Base-by-base conservation (phyloP, 1,284 basidiomycete species). In the Melampsora americana region DNA sequence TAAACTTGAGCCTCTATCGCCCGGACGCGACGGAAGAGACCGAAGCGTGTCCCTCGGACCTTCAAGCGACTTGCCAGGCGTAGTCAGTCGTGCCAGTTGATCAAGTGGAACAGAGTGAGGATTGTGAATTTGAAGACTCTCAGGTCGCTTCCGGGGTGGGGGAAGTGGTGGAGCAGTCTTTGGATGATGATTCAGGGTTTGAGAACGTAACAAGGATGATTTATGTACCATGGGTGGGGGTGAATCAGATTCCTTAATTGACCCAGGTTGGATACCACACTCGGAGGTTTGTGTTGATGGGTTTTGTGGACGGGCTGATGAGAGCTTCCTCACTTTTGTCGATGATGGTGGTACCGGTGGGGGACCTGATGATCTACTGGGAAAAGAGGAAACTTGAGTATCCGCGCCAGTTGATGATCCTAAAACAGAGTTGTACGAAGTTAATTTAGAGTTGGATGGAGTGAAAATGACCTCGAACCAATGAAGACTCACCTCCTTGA, bases 91-190 rank as follows among this genome's bases (percentile, higher is more conserved):
- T 20, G 42, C 42, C 5, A 73, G 48, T 44, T 73, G 28, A 42
- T 73, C 70, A 14, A 73, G 28, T 32, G 70, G 39, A 30, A 73
- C 70, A n/a, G 70, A 64, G 39, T 66, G 44, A 9, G 70, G 70
- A 59, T 73, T 73, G 39, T 73, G 53, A 50, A 73, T 39, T n/a
- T 66, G 62, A 14, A 73, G 46, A 35, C 70, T 73, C 32, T 48
- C 70, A 5, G 62, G 70, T 11, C 70, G 61, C 35, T 66, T 48
- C 5, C 62, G 26, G 16, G 70, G 48, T 32, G 70, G 62, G 14
- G 69, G 69, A 26, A 64, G 42, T 12, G 70, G 61, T 12, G 70
- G 70, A 6, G 62, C 48, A n/a, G 28, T 18, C 23, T 61, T n/a
- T 9, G 11, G 23, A 18, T 46, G 39, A 65, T 65, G 70, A 26